Percentiles rank a stretch among this genome's conserved stretches.
Conservation (phyloP, 2,329 filamentous ascomycete species). For the Amylocarpus encephaloides region DNA sequence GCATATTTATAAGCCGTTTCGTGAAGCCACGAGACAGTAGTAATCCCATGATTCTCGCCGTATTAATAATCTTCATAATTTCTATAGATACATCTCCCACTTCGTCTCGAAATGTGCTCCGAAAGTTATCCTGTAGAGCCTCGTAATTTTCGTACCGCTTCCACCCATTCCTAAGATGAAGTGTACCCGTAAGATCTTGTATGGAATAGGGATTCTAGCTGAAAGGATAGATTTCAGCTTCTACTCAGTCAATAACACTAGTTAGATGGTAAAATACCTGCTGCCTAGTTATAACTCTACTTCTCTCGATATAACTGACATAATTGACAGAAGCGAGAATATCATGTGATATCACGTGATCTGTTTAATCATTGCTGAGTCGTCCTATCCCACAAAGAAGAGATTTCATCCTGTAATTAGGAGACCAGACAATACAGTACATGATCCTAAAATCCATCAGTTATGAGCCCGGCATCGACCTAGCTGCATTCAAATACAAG, state of each 20-base stretch:
- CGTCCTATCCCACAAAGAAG: no score
- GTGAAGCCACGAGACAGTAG: conserved; percentile 35
- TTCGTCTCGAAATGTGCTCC: conserved; percentile 30
- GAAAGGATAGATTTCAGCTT: conserved; percentile 36
- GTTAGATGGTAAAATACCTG: conserved; percentile 32
- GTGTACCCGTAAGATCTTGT: conserved; percentile 30
- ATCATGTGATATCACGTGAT: conserved; percentile 35
- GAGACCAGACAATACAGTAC: no score
- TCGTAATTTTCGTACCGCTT: conserved; percentile 32
- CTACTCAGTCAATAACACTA: conserved; percentile 39
- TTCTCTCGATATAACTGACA: conserved; percentile 34
- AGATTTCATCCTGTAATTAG: no score
- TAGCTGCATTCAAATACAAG: no score
- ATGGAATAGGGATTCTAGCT: conserved; percentile 35
- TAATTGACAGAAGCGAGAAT: conserved; percentile 37
- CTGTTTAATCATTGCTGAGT: no score
- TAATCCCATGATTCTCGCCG: conserved; percentile 32
- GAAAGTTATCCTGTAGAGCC: conserved; percentile 30
- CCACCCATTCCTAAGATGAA: conserved; percentile 34
- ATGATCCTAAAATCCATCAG: no score
- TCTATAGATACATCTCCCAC: conserved; percentile 28
- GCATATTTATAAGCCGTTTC: conserved; percentile 34
- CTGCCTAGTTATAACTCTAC: no score
- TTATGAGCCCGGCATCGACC: no score
- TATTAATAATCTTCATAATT: conserved; percentile 26